Evolutionary conservation across 2,329 filamentous ascomycete genomes (phyloP).

Genomic region (Trichoderma aggressivum): DNA sequence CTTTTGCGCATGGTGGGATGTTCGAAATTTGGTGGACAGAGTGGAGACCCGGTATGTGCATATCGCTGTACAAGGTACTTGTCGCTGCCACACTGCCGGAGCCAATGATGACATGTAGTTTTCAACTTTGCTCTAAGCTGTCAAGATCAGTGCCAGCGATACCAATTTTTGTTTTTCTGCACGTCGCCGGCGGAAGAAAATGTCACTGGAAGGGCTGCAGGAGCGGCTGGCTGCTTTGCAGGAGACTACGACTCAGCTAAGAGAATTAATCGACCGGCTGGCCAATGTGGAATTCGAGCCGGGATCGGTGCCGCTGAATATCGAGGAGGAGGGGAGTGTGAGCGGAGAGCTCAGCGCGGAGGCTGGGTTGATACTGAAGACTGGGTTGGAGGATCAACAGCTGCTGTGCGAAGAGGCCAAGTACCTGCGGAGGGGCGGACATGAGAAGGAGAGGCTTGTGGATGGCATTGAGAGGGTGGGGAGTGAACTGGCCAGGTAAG

Average conservation of each 20-base stretch:
- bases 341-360: slow-evolving; percentile 74
- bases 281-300: slow-evolving; percentile 56
- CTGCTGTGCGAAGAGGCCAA: slow-evolving; percentile 73
- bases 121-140: neutral
- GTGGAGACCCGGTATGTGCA: slow-evolving; percentile 15
- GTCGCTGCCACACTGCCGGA: neutral
- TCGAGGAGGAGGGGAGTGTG: slow-evolving; percentile 49
- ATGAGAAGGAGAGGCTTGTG: slow-evolving; percentile 62
- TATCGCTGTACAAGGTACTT: slow-evolving; percentile 19
- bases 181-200: slow-evolving; percentile 28
- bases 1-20: neutral
- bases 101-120: slow-evolving; percentile 15
- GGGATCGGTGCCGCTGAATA: slow-evolving; percentile 51
- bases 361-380: slow-evolving; percentile 73
- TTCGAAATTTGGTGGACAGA: slow-evolving; percentile 16
- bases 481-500: slow-evolving; percentile 68
- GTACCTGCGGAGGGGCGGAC: slow-evolving; percentile 55
- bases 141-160: too few relatives aligned
- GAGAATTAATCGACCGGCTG: slow-evolving; percentile 58
- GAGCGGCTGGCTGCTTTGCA: slow-evolving; percentile 57
- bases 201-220: slow-evolving; percentile 60
- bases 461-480: slow-evolving; percentile 64
- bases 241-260: slow-evolving; percentile 58
- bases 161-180: neutral
- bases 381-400: slow-evolving; percentile 80